Evolutionary conservation across 805 yeast species (phyloP).

Genomic region (Lipomyces spencermartinsiae): DNA sequence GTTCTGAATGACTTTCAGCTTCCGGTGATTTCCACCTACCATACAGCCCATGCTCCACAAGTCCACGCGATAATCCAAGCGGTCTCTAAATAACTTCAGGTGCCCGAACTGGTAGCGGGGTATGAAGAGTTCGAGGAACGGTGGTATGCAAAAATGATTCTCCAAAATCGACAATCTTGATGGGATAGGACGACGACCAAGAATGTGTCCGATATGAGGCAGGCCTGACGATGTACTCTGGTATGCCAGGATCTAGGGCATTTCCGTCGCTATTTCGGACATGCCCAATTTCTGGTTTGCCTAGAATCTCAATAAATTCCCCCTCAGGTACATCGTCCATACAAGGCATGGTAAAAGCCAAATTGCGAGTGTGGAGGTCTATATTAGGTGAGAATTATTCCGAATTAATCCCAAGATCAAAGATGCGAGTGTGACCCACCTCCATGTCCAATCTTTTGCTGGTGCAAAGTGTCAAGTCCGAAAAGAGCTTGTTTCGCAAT

Average conservation of each 20-base stretch:
- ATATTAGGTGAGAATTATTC: background rate
- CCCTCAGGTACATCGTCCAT: background rate
- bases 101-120: background rate
- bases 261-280: background rate
- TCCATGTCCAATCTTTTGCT: background rate
- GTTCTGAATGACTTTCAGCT: background rate
- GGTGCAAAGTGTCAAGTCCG: background rate
- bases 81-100: slow-evolving; percentile 1
- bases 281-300: background rate
- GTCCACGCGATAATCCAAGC: slow-evolving; percentile 2
- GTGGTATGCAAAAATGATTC: background rate
- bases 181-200: background rate
- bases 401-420: background rate
- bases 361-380: background rate
- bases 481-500: background rate
- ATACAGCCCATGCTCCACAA: slow-evolving; percentile 2
- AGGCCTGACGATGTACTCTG: background rate
- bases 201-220: background rate
- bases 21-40: background rate
- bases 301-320: background rate
- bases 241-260: background rate
- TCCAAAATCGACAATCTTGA: background rate
- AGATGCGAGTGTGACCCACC: background rate
- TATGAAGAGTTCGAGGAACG: background rate
- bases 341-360: background rate